Base-by-base conservation (phyloP, 352 stramenopile species). In the Globisporangium carolinianum region DNA sequence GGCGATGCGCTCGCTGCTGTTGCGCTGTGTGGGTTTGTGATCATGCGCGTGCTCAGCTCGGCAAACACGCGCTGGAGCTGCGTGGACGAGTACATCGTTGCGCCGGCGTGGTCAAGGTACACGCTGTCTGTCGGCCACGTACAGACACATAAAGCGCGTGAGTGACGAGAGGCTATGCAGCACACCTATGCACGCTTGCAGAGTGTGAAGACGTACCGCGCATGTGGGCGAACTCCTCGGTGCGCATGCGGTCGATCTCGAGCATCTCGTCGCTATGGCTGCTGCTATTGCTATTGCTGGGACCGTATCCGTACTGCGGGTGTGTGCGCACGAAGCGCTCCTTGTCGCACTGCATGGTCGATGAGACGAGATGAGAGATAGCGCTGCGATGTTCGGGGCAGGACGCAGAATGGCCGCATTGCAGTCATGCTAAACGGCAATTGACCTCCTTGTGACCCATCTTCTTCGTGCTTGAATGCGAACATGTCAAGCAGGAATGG, bases 21-120 rank as follows among this genome's bases (percentile, higher is more conserved):
- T 53, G 12, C 68, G n/a, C 76, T 89, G 62, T 93, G 81, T 4
- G 85, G 80, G 43, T 90, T 93, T 12, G 69, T 73, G 32, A 87
- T 86, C 24, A 91, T 36, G 15, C 73, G 72, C 2, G 41, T 14
- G 39, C 68, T 62, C n/a, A 93, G 68, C 57, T 87, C 75, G 6
- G 66, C 53, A 55, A 85, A 78, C 18, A 66, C 59, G 37, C 59
- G 58, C 41, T 80, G 62, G 46, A 96, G 55, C 58, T 96, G 87
- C 50, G 69, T 69, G 37, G 70, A 69, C 12, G 75, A 77, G 60
- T 87, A 91, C 58, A 94, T 73, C 18, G 87, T 94, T 37, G 87
- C 83, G 39, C 85, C 85, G 4, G 87, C 85, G 60, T 96, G 85
- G 58, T 96, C 87, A 53, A 96, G 61, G 60, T 94, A 95, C 50